phyloP scores from a whole-genome alignment of 768 basidiomycete genomes.

The Kondoa malvinella region DNA sequence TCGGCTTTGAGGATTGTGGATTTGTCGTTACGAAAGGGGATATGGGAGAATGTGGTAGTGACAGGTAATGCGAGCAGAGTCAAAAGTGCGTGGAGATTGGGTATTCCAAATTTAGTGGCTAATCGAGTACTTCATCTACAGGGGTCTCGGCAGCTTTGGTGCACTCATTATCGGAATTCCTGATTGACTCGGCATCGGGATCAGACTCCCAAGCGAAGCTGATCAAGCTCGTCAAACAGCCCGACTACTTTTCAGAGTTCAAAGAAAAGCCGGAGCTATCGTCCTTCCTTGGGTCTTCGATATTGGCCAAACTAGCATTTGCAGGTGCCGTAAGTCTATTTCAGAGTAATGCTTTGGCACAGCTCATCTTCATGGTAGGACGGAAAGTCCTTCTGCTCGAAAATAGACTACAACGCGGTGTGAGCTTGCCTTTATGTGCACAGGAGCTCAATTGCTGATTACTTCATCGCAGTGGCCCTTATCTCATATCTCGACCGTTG shows the following conservation, averaged over 20 bases:
- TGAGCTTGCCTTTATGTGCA: background rate
- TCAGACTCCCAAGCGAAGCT: background rate
- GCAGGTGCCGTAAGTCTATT: background rate
- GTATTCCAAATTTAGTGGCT: background rate
- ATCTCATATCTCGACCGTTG: background rate
- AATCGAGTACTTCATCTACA: constrained; percentile 1
- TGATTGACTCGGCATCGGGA: constrained; percentile 15
- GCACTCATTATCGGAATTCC: constrained; percentile 14
- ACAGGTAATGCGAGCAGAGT: constrained; percentile 61
- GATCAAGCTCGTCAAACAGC: constrained; percentile 47
- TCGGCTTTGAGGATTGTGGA: constrained; percentile 8
- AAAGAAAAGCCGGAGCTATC: constrained; percentile 22
- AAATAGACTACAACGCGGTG: background rate
- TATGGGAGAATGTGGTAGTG: constrained; percentile 64
- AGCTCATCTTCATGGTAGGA: background rate
- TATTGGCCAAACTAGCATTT: constrained; percentile 24
- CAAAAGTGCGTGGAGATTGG: constrained; percentile 40
- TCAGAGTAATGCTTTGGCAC: background rate
- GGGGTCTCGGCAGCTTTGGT: constrained; percentile 11
- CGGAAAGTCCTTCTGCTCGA: background rate
- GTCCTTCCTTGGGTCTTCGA: constrained; percentile 20
- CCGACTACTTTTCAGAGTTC: constrained; percentile 78
- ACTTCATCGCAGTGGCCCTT: background rate
- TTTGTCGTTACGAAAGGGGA: constrained; percentile 41
- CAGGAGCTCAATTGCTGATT: background rate